Base-by-base conservation (phyloP, 108 stramenopile genomes). In the Cyclotella distinguenda region DNA sequence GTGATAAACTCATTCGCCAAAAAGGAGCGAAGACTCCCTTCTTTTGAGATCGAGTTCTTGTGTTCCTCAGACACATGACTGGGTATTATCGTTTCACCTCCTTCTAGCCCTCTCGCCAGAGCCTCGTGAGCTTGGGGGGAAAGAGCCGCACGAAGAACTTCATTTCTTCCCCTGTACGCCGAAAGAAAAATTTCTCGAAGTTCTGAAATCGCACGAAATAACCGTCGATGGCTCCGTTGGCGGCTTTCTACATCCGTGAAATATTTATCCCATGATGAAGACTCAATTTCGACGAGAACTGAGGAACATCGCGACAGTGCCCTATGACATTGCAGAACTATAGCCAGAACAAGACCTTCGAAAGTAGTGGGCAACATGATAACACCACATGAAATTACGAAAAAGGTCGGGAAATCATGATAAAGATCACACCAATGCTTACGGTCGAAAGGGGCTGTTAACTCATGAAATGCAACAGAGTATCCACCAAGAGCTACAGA, bases 271-370 rank as follows among this genome's bases (percentile, higher is more conserved):
- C 62, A 70, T 8, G 82, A 59, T 28, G 76, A 56, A 13, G 74
- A 63, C 67, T 92, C 91, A 42, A 89, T 57, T 70, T 89, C 86
- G 22, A 64, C 43, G 11, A 92, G 66, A 18, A 94, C 68, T 0
- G 70, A 64, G 21, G 76, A 74, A 60, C 88, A 94, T 36, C 86
- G 79, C 21, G 80, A 70, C 28, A 94, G 71, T 19, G 88, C 81
- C 27, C 83, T 68, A 67, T 91, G 93, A 48, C 82, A 84, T 44
- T 88, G 88, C 23, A 94, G 53, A 23, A 87, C 82, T 32, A 84
- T 70, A 16, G 80, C 86, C 22, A 91, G 68, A 23, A 87, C 68
- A 38, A 94, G 46, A 9, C 86, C 43, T 61, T 93, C 91, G 22
- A 87, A 63, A n/a, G n/a, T n/a, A n/a, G n/a, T n/a, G n/a, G n/a